Evolutionary conservation across 768 basidiomycete species (phyloP).

Genomic region (Xerocomellus amylosporus): DNA sequence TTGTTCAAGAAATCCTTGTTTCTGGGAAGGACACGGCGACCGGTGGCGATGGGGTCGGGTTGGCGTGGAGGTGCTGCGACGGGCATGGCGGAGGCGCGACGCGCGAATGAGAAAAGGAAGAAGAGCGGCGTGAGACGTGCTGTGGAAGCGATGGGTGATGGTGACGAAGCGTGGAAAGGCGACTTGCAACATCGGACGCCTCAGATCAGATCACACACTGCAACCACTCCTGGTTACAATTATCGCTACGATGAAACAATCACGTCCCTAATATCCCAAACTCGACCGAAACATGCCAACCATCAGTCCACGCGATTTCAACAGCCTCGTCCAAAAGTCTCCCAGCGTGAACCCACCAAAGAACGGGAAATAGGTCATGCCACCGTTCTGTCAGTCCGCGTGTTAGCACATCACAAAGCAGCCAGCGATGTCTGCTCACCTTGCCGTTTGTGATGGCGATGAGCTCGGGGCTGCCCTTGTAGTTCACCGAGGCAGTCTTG

Average conservation of each 20-base stretch:
- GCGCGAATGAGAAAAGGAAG: background rate
- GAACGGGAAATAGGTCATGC: constrained; percentile 37
- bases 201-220: constrained; percentile 7
- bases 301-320: constrained; percentile 40
- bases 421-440: constrained; percentile 34
- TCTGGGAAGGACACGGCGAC: constrained; percentile 33
- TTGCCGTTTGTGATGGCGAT: constrained; percentile 55
- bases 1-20: constrained; percentile 59
- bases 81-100: constrained; percentile 15
- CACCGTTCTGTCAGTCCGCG: constrained; percentile 36
- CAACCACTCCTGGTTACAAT: constrained; percentile 3
- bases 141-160: constrained; percentile 1
- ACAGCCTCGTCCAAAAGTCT: constrained; percentile 37
- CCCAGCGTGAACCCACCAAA: constrained; percentile 47
- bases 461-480: constrained; percentile 50
- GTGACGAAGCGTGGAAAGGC: constrained; percentile 13
- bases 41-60: constrained; percentile 20
- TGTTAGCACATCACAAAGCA: constrained; percentile 1
- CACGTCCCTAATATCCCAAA: constrained; percentile 24
- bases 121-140: constrained; percentile 9
- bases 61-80: constrained; percentile 17
- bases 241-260: constrained; percentile 17
- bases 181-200: background rate
- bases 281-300: constrained; percentile 27
- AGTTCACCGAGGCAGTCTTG: constrained; percentile 34